Percentiles rank a stretch among this genome's conserved stretches.
These are phyloP conservation scores for Moesziomyces antarcticus DNA, from an alignment of 1,284 basidiomycete genomes.

Conservation along the genomic window DNA sequence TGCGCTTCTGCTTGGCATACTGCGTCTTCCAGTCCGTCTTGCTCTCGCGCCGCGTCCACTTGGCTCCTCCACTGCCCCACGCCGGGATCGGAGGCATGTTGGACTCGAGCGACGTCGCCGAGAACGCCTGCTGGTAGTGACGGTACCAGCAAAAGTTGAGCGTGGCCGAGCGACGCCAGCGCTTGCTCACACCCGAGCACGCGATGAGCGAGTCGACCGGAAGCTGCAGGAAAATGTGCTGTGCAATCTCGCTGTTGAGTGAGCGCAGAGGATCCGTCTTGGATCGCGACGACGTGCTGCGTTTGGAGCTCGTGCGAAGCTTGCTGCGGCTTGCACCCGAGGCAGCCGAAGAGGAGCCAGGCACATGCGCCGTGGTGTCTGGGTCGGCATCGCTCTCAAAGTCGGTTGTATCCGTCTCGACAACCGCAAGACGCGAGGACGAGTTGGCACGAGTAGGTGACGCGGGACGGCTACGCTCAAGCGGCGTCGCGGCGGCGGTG, in stretches of 20 bases:
- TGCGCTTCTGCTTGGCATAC: constrained; percentile 38
- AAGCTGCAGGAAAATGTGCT: constrained; percentile 62
- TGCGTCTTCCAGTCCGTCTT: constrained; percentile 61
- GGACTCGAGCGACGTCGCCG: constrained; percentile 28
- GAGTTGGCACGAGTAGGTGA: constrained; percentile 32
- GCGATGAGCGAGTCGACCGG: constrained; percentile 46
- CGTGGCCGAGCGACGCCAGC: constrained; percentile 59
- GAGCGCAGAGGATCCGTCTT: constrained; percentile 57
- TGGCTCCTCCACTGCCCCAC: constrained; percentile 45
- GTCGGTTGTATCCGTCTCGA: constrained; percentile 46
- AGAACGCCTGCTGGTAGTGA: constrained; percentile 37
- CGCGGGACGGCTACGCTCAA: constrained; percentile 40
- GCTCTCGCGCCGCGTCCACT: constrained; percentile 61
- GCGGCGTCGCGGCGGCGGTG: constrained; percentile 45
- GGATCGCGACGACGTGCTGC: constrained; percentile 25
- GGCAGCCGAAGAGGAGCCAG: constrained; percentile 6
- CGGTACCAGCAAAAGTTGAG: constrained; percentile 63
- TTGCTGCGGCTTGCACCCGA: constrained; percentile 8
- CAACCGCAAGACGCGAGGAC: constrained; percentile 30
- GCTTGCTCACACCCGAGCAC: constrained; percentile 52
- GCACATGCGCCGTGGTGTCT: background rate
- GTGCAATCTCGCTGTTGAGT: constrained; percentile 56
- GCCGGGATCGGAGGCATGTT: constrained; percentile 24
- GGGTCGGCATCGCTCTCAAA: constrained; percentile 30
- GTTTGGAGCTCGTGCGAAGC: constrained; percentile 18